Percentiles rank a stretch among this genome's conserved stretches.
Conservation (phyloP, 2,329 filamentous ascomycete genomes). For the Rhexocercosporidium sp. region DNA sequence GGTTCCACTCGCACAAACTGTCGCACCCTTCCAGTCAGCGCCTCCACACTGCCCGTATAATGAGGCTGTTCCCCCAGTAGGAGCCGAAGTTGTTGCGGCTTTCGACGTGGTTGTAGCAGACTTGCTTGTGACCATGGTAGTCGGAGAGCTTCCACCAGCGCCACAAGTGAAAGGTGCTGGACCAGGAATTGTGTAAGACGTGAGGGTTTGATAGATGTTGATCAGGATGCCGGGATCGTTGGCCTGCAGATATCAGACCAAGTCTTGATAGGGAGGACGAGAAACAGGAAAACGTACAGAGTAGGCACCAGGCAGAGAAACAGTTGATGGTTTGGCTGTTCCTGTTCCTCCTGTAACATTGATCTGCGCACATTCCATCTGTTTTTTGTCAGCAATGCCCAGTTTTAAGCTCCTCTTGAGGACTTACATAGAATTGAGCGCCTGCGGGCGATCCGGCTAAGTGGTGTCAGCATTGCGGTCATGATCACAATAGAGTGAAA, state of each 20-base stretch:
- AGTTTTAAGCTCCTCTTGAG: not conserved
- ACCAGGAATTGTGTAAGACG: constrained; percentile 48
- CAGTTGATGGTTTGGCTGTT: constrained; percentile 30
- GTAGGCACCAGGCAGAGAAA: constrained; percentile 36
- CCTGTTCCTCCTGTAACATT: constrained; percentile 49
- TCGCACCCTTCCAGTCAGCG: not conserved
- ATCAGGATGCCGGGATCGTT: constrained; percentile 54
- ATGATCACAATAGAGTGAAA: too few species aligned
- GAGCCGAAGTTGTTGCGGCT: not conserved
- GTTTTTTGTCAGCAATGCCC: not conserved
- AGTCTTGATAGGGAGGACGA: too few species aligned
- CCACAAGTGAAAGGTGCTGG: constrained; percentile 41
- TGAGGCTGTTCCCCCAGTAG: not conserved
- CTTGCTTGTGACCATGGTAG: constrained; percentile 7
- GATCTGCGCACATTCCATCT: constrained; percentile 56
- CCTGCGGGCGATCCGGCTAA: constrained; percentile 44
- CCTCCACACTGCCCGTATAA: not conserved
- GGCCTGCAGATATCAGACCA: constrained; percentile 32
- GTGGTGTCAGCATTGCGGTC: not conserved
- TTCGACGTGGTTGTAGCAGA: not conserved
- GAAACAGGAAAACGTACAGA: constrained; percentile 43
- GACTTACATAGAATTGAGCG: constrained; percentile 53
- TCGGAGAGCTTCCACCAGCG: constrained; percentile 9
- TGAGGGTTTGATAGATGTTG: constrained; percentile 49
- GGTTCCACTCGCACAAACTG: not conserved